Conservation (phyloP, 805 yeast genomes). For the Candida berthetii region DNA sequence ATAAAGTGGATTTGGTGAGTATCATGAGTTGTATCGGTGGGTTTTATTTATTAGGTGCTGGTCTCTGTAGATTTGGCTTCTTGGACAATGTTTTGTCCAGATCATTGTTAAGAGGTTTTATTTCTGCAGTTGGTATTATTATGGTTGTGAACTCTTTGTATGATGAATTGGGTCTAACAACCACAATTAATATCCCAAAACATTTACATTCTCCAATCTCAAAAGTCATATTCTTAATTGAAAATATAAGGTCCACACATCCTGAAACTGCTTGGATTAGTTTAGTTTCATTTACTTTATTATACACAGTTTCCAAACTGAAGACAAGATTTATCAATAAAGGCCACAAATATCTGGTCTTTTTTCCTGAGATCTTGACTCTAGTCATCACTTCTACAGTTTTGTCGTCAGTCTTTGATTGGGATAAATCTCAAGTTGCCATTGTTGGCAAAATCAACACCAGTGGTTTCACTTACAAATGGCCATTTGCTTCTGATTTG, state of each 20-base stretch:
- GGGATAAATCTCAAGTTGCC: constrained; percentile 51
- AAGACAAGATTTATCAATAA: constrained; percentile 23
- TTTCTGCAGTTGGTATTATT: constrained; percentile 78
- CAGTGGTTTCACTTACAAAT: constrained; percentile 39
- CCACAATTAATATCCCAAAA: constrained; percentile 37
- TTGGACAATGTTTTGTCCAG: constrained; percentile 75
- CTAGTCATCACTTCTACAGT: constrained; percentile 63
- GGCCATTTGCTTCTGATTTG: constrained; percentile 49
- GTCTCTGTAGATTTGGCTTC: constrained; percentile 80
- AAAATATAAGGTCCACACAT: constrained; percentile 44
- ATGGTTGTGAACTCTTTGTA: constrained; percentile 76
- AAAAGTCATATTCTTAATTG: constrained; percentile 52
- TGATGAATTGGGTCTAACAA: constrained; percentile 62
- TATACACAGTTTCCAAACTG: constrained; percentile 40
- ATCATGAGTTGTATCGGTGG: constrained; percentile 76
- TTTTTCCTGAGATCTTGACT: constrained; percentile 76
- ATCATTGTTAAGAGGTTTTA: constrained; percentile 74
- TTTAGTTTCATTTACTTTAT: constrained; percentile 36
- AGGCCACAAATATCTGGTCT: constrained; percentile 39
- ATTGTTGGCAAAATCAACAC: constrained; percentile 65
- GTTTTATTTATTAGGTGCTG: constrained; percentile 60
- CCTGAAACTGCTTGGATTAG: constrained; percentile 59
- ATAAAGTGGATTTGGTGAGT: constrained; percentile 53
- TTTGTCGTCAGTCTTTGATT: constrained; percentile 41
- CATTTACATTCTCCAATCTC: constrained; percentile 69